Evolutionary conservation across 2,329 filamentous ascomycete genomes (phyloP), one percentile per base, ranked within the genome.

Genomic region (Exophiala sp.): DNA sequence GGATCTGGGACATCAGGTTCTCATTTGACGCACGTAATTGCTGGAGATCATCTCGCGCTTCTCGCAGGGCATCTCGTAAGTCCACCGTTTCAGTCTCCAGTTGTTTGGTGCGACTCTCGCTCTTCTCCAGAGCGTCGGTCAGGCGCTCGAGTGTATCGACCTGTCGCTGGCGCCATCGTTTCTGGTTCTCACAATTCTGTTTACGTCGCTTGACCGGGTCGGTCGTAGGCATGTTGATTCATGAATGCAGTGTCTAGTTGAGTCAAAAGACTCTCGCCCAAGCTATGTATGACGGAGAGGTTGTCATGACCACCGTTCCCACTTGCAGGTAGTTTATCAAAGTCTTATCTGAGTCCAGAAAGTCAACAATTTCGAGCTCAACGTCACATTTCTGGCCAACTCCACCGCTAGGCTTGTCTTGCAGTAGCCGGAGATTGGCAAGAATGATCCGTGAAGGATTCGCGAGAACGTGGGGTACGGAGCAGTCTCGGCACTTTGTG

Each of bases 121-220:
- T 41, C 18, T 45, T 11, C 12, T 54, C 45, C 3, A 54, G 32
- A 4, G 29, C 32, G 5, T 32, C 39, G 8, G 10, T 8, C 2
- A 54, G 39, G 11, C 12, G 10, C 3, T 39, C 36, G 21, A 54
- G 35, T 24, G 43, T 36, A 39, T 47, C 38, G 39, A 41, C 24
- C 32, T 54, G 51, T 14, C 51, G 45, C 34, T 54, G 36, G 14
- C 51, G 51, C 51, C 51, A 54, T 49, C 51, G 21, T 45, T 54
- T 54, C 34, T 54, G 51, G 33, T 54, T 54, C 34, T 54, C 51
- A 14, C 51, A 54, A 45, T 54, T 54, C 11, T 54, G 51, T 20
- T 49, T 48, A 16, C 51, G 51, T 5, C 51, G 51, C 29, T 44
- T 48, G 38, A 36, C 40, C 14, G 51, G 51, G 39, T 54, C 51